Evolutionary conservation across 2,329 filamentous ascomycete species (phyloP), one percentile per base, ranked within the genome.

Genomic region (Bimuria novae-zelandiae): DNA sequence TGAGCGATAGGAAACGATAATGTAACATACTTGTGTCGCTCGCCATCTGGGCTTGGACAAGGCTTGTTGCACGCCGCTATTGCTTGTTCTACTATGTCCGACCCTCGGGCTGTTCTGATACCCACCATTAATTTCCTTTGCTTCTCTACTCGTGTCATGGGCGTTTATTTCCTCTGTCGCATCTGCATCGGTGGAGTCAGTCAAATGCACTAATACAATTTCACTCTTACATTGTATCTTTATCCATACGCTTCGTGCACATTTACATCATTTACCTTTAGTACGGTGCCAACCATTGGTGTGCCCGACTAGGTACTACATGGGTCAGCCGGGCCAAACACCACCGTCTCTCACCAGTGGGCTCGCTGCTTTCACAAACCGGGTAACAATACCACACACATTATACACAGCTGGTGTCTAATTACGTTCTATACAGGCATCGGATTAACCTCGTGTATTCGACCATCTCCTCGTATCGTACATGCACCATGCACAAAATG

Each of bases 61-160:
- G 52, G 44, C 56, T 60, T 55, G 41, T 56, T 37, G 46, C 54
- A 48, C 23, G 21, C 46, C 62, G 66, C 56, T 30, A 64, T 65
- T 69, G 56, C 58, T 64, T 68, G 63, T 62, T 63, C 55, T 51
- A 56, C 39, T 54, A 46, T 57, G 46, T 57, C 48, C 25, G 33
- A 55, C 27, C 29, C 45, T 23, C 49, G 54, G 55, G 49, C 49
- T 14, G 53, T 61, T 49, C 53, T 57, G 64, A 70, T 70, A 70
- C 67, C 67, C 67, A 62, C 60, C 29, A 57, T 62, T 61, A 32
- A 43, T 45, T 47, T n/a, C 51, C 50, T 52, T 51, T 48, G 42
- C 32, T 49, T 30, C 41, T 35, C 54, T 49, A 54, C 21, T 44
- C 43, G 32, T 47, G 39, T 55, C 45, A 47, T 46, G 40, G 33